Evolutionary conservation across 2,329 filamentous ascomycete species (phyloP), one percentile per base, ranked within the genome.

Genomic region (Knufia fluminis): DNA sequence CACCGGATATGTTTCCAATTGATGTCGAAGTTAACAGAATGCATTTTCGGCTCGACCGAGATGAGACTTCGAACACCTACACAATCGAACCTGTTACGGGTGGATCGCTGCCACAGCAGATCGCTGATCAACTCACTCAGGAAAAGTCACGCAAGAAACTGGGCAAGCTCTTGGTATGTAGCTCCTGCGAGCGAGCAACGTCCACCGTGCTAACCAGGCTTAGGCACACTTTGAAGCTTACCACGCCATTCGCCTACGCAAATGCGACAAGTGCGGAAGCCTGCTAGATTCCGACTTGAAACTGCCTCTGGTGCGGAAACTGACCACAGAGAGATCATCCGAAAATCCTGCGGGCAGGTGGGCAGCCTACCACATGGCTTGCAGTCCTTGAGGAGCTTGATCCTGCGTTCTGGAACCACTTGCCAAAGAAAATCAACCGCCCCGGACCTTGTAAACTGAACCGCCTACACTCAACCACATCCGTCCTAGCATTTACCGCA

Each of bases 151-250:
- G 10, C 14, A 48, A 40, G 20, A 24, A 31, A 20, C 22, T 48
- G 23, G 35, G 17, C 26, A 31, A 40, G n/a, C 23, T 48, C 12
- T 22, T 48, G 20, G 45, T 48, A 19, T 17, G 33, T 28, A 7
- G 10, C 33, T 17, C 9, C 2, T 16, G n/a, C 8, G 16, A 14
- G 9, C 6, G 8, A 12, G 10, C 31, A 32, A 9, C 10, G 4
- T 3, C 3, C 4, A 28, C 16, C 16, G 24, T 19, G 20, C 22
- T 48, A 19, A 48, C 45, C 8, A 26, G 20, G 22, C 9, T 4
- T 31, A 48, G 45, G n/a, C 20, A 17, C 14, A 39, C 8, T 10
- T 48, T 22, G 45, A 48, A 26, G 45, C 45, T 39, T 48, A 48
- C 35, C 33, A 48, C 33, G 33, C 39, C 19, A 20, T 48, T n/a